A percentile compares a stretch with the other conserved stretches of the same genome.
These are phyloP conservation scores for Petunia secreta DNA, from an alignment of 257 asterid species.

Conservation along the genomic window DNA sequence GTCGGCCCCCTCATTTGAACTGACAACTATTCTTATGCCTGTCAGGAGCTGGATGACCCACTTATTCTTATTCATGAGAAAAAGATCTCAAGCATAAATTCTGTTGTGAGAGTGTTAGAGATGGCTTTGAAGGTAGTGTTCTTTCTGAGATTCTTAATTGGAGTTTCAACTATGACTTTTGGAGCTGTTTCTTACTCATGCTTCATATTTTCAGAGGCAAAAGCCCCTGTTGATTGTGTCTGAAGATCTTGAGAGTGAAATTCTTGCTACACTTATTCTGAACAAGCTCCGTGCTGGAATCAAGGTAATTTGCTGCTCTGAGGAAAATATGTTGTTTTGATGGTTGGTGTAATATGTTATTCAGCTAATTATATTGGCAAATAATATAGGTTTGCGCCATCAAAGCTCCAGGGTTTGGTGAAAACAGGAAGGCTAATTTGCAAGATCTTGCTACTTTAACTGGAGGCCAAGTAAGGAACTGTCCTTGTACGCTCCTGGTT, in stretches of 20 bases:
- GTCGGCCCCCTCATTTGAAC: background rate
- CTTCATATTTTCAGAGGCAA: conserved; percentile 43
- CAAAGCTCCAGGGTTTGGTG: conserved; percentile 76
- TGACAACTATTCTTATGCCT: background rate
- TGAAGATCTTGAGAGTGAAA: conserved; percentile 63
- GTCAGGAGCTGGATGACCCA: conserved; percentile 61
- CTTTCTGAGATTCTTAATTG: background rate
- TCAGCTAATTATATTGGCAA: background rate
- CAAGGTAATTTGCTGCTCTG: conserved; percentile 39
- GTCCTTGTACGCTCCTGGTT: background rate
- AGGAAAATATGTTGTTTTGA: background rate
- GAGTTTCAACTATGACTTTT: background rate
- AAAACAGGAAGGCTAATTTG: conserved; percentile 55
- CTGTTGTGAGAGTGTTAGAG: conserved; percentile 51
- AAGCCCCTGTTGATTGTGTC: conserved; percentile 58
- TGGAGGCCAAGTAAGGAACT: conserved; percentile 56
- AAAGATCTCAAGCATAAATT: conserved; percentile 50
- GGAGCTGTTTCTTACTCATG: background rate
- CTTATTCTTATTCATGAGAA: conserved; percentile 60
- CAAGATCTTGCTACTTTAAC: conserved; percentile 61
- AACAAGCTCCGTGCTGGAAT: conserved; percentile 67
- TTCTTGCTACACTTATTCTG: conserved; percentile 55
- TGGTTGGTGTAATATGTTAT: background rate
- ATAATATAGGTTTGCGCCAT: conserved; percentile 57
- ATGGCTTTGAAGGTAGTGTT: conserved; percentile 53